These are phyloP conservation scores for Aspergillus latus DNA, from an alignment of 2,329 filamentous ascomycete species.

Conservation along the genomic window DNA sequence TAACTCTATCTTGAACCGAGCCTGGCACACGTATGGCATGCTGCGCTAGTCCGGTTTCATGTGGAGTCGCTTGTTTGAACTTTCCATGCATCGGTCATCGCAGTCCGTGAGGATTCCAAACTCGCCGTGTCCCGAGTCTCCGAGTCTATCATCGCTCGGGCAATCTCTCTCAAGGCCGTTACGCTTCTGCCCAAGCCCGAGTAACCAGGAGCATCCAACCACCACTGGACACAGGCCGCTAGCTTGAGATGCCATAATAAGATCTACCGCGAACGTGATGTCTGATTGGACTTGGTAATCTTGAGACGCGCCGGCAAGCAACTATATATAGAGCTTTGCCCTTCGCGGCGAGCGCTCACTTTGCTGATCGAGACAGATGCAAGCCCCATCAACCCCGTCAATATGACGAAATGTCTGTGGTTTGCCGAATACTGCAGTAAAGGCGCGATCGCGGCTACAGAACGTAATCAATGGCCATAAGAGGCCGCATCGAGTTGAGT, in stretches of 20 bases:
- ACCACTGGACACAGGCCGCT: background rate
- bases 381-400: background rate
- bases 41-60: background rate
- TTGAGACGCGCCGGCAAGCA: constrained; percentile 6
- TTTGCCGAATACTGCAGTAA: background rate
- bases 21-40: background rate
- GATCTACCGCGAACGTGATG: background rate
- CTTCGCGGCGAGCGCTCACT: background rate
- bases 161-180: background rate
- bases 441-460: background rate
- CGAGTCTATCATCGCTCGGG: background rate
- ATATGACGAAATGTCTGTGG: background rate
- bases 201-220: background rate
- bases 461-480: background rate
- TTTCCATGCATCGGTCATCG: background rate
- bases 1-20: constrained; percentile 10
- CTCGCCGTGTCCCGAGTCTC: background rate
- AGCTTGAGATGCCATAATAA: background rate
- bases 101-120: background rate
- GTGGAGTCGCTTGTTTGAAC: background rate
- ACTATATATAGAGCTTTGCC: constrained; percentile 11
- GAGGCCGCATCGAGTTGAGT: background rate
- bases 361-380: constrained; percentile 1
- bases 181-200: background rate
- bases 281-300: constrained; percentile 2